Evolutionary conservation across 352 stramenopile genomes (phyloP), one percentile per base, ranked within the genome.

Genomic region (Phytophthora syringae): DNA sequence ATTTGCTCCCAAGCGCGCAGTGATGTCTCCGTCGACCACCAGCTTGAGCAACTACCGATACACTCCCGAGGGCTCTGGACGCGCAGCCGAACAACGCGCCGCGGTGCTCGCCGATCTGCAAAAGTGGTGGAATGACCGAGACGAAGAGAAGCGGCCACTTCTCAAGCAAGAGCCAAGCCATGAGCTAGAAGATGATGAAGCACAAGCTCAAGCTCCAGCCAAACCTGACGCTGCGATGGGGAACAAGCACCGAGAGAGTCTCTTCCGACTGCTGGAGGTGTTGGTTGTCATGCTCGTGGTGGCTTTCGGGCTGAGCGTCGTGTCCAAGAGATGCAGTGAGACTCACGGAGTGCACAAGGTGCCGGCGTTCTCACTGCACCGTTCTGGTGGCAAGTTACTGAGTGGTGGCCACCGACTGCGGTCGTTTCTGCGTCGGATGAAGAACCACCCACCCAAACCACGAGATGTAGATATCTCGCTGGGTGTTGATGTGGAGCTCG

Each of bases 401-500:
- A 50, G 45, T 39, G 70, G 60, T 11, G 60, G 66, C 1, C 52
- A 69, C 12, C 70, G 61, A 40, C 56, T 78, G 15, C 65, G 66
- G 13, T 73, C 61, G 3, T 59, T 73, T 21, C 60, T 78, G 25
- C 70, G 48, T 21, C 60, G 48, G 7, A 72, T 67, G 55, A 78
- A 78, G 10, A 64, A 48, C 42, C 56, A 72, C 30, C 45, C 56
- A 13, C 55, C 47, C 10, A 37, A 61, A 15, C 64, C 71, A n/a
- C 59, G 42, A 3, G 50, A 77, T 22, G 43, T 30, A 3, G 48
- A 67, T 4, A 28, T 65, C 7, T 52, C 67, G 7, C 48, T 86
- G 25, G 63, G 67, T 9, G 39, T 76, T 15, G 52, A 89, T 62
- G 66, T 74, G 2, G 73, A 90, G 51, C 73, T 77, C 5, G 78